These are phyloP conservation scores for Cutaneotrichosporon sp. DNA, from an alignment of 1,284 basidiomycete genomes.

Conservation along the genomic window DNA sequence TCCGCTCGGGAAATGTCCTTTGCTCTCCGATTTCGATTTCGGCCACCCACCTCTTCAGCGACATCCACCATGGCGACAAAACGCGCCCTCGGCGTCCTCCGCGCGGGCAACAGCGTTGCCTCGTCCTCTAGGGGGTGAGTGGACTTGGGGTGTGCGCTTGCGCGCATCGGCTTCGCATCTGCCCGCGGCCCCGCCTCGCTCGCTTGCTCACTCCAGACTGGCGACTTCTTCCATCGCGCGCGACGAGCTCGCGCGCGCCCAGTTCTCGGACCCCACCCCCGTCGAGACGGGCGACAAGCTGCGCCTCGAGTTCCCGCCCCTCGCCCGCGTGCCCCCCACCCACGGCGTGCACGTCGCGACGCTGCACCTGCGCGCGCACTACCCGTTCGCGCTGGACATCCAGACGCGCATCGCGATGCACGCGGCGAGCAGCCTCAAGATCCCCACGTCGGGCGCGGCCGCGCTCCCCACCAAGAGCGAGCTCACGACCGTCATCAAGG, in stretches of 20 bases:
- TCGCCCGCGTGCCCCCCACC: conserved; percentile 48
- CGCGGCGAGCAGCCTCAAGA: conserved; percentile 77
- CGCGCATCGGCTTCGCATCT: no score
- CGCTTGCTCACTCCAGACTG: neutral
- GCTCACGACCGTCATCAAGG: conserved; percentile 82
- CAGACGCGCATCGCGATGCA: conserved; percentile 83
- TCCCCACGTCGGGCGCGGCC: conserved; percentile 72
- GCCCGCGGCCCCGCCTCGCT: no score
- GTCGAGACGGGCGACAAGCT: neutral
- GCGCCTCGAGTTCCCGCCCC: conserved; percentile 12
- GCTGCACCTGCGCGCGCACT: conserved; percentile 80
- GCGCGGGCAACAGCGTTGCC: conserved; percentile 9
- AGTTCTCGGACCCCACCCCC: neutral
- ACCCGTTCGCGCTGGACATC: conserved; percentile 67
- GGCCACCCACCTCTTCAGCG: neutral
- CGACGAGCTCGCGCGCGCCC: neutral
- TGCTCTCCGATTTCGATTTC: conserved; percentile 1
- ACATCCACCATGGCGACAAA: conserved; percentile 24
- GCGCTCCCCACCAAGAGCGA: conserved; percentile 73
- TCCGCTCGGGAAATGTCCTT: neutral
- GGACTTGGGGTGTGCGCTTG: no score
- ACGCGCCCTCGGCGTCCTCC: conserved; percentile 18
- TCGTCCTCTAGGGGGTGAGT: conserved; percentile 14
- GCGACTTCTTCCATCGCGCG: neutral
- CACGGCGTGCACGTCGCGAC: conserved; percentile 77